Percentiles rank a stretch among this genome's conserved stretches.
These are phyloP conservation scores for Kregervanrija pseudodelftensis DNA, from an alignment of 805 yeast genomes.

Conservation along the genomic window DNA sequence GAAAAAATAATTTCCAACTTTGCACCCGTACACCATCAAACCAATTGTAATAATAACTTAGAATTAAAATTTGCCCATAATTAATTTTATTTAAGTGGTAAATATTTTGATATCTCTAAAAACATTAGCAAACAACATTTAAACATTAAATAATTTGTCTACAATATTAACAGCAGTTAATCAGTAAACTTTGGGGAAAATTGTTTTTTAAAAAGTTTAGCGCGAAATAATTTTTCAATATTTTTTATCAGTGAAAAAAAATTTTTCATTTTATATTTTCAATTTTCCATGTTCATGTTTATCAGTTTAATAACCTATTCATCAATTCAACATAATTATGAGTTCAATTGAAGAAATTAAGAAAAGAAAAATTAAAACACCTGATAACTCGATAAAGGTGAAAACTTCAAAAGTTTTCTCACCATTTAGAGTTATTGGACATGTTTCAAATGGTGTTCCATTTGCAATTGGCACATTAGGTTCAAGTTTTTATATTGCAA, in stretches of 20 bases:
- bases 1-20: no score
- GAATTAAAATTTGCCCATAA: no score
- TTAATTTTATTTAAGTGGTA: no score
- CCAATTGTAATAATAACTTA: no score
- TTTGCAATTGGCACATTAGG: conserved; percentile 88
- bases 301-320: conserved; percentile 1
- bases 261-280: background rate
- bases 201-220: no score
- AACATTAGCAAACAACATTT: no score
- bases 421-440: conserved; percentile 83
- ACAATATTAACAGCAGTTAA: no score
- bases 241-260: background rate
- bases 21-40: no score
- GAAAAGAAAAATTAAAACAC: conserved; percentile 4
- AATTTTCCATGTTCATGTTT: background rate
- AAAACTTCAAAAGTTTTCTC: conserved; percentile 59
- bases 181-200: no score
- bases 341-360: conserved; percentile 1
- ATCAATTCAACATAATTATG: no score
- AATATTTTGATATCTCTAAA: no score
- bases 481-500: conserved; percentile 76
- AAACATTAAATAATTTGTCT: no score
- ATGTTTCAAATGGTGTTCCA: conserved; percentile 81
- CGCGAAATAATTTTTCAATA: background rate
- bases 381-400: background rate